phyloP scores from a whole-genome alignment of 1,139 yeast genomes.

The Candida glucosophila region DNA sequence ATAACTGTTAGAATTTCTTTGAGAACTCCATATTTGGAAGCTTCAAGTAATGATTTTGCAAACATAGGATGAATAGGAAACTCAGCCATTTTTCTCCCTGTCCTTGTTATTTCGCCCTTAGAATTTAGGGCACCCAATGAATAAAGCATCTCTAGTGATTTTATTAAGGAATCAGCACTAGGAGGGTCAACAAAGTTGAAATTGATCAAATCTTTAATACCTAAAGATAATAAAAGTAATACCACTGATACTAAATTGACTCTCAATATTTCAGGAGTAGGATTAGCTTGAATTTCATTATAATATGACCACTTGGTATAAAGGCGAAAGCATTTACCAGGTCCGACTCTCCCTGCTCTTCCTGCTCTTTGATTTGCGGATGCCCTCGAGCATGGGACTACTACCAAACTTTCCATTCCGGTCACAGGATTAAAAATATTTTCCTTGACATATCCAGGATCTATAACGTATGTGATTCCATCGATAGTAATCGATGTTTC shows the following conservation, averaged over 20 bases:
- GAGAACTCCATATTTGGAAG: constrained; percentile 51
- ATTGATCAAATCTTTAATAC: constrained; percentile 70
- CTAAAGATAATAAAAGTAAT: constrained; percentile 65
- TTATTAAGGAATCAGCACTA: constrained; percentile 58
- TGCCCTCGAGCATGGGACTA: constrained; percentile 84
- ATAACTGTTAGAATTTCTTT: constrained; percentile 63
- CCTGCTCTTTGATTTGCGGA: constrained; percentile 97
- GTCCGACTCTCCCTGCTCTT: constrained; percentile 94
- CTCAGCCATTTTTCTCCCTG: constrained; percentile 84
- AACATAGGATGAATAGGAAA: constrained; percentile 90
- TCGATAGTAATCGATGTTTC: constrained; percentile 95
- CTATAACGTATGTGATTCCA: constrained; percentile 83
- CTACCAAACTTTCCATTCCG: constrained; percentile 85
- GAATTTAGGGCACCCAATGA: constrained; percentile 82
- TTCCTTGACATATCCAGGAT: constrained; percentile 89
- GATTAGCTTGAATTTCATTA: constrained; percentile 68
- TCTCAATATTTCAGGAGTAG: constrained; percentile 83
- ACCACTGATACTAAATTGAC: constrained; percentile 75
- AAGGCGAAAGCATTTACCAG: constrained; percentile 87
- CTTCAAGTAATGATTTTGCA: constrained; percentile 63
- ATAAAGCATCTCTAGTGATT: constrained; percentile 72
- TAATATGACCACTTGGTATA: constrained; percentile 82
- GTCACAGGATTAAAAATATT: constrained; percentile 73
- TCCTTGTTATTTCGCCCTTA: constrained; percentile 66
- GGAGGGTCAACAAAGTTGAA: constrained; percentile 91